Evolutionary conservation across 208 protist species (phyloP).

Genomic region (Crithidia sp.): DNA sequence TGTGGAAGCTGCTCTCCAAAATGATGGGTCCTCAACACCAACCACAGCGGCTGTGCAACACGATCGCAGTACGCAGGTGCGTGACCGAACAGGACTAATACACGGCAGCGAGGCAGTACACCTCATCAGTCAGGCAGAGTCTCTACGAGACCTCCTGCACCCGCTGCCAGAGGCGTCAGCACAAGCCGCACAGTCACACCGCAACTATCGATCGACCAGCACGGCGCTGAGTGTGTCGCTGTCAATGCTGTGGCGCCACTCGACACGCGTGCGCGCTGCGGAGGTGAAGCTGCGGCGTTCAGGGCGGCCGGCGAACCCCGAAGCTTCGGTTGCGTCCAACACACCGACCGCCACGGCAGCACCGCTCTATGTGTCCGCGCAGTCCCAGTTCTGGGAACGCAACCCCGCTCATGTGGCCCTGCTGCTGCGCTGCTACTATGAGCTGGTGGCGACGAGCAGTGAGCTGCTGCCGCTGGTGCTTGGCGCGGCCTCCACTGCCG

Average conservation of each 20-base stretch:
- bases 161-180: neutral
- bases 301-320: too few relatives aligned
- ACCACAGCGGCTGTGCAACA: too few relatives aligned
- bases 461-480: slow-evolving; percentile 2
- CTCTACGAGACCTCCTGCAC: neutral
- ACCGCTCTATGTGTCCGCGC: neutral
- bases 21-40: too few relatives aligned
- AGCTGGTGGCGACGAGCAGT: neutral
- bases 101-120: neutral
- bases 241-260: neutral
- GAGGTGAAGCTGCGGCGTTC: neutral
- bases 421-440: slow-evolving; percentile 3
- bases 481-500: neutral
- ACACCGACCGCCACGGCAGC: neutral
- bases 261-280: neutral
- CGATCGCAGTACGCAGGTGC: too few relatives aligned
- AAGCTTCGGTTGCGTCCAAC: neutral
- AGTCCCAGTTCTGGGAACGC: slow-evolving; percentile 4
- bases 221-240: neutral
- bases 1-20: too few relatives aligned
- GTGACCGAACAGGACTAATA: too few relatives aligned
- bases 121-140: neutral
- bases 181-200: neutral
- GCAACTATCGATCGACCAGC: slow-evolving; percentile 2
- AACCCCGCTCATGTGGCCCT: neutral